Percentiles rank a stretch among this genome's conserved stretches.
phyloP scores from a whole-genome alignment of 495 filamentous ascomycete genomes.

The Beverwykella pulmonaria region DNA sequence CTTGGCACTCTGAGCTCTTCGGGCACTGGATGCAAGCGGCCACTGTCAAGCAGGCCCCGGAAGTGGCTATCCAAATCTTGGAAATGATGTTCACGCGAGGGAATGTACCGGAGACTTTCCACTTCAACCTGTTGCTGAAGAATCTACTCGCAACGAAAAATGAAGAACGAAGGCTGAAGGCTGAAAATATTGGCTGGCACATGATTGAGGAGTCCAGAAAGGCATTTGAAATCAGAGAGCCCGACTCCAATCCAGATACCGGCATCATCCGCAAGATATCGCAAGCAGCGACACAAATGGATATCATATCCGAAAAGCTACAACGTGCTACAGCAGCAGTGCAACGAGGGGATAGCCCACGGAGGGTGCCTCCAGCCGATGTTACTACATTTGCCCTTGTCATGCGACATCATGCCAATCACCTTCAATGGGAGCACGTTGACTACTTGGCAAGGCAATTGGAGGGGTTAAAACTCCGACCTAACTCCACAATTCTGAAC shows the following conservation, averaged over 20 bases:
- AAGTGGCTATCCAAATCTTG: slow-evolving; percentile 24
- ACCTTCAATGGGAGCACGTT: slow-evolving; percentile 32
- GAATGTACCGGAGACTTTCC: slow-evolving; percentile 20
- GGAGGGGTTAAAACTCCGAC: slow-evolving; percentile 2
- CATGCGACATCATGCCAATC: slow-evolving; percentile 27
- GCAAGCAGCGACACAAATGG: not conserved
- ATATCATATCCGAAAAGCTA: not conserved
- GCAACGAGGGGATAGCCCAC: not conserved
- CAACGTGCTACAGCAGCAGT: not conserved
- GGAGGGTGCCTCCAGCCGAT: slow-evolving; percentile 27
- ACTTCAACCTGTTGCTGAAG: slow-evolving; percentile 34
- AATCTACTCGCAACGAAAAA: slow-evolving; percentile 22
- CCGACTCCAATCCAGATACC: not conserved
- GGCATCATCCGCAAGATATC: not conserved
- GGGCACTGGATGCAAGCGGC: slow-evolving; percentile 28
- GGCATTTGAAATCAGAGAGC: not conserved
- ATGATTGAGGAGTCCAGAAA: slow-evolving; percentile 22
- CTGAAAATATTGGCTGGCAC: slow-evolving; percentile 31
- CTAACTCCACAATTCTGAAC: slow-evolving; percentile 28
- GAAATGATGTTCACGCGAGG: slow-evolving; percentile 37
- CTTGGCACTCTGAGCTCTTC: slow-evolving; percentile 28
- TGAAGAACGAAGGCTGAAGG: slow-evolving; percentile 13
- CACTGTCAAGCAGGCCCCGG: slow-evolving; percentile 12
- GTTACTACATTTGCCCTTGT: slow-evolving; percentile 27
- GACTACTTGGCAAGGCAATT: slow-evolving; percentile 25